Percentiles rank a stretch among this genome's conserved stretches.
Conservation (phyloP, 306 rosid species). For the Ammopiptanthus mongolicus region DNA sequence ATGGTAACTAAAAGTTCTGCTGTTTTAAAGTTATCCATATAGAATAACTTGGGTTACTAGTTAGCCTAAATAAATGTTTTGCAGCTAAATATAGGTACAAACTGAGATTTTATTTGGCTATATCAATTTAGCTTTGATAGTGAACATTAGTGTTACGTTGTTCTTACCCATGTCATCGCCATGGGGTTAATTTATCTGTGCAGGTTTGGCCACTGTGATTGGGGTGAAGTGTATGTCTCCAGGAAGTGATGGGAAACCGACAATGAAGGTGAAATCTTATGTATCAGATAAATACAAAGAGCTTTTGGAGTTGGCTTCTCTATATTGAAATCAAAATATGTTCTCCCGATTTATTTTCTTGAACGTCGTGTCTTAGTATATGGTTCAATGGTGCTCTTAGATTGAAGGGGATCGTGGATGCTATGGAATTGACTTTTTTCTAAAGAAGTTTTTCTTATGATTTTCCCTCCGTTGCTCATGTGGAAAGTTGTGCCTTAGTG, state of each 20-base stretch:
- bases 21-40: neutral
- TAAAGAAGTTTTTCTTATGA: no score
- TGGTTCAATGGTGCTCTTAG: neutral
- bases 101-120: neutral
- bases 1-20: neutral
- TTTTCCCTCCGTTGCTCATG: neutral
- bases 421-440: neutral
- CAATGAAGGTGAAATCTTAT: constrained; percentile 58
- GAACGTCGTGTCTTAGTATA: neutral
- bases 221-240: constrained; percentile 78
- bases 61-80: neutral
- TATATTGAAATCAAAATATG: constrained; percentile 30
- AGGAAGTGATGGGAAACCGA: constrained; percentile 42
- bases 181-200: constrained; percentile 2
- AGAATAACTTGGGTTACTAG: neutral
- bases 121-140: neutral
- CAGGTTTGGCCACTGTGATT: constrained; percentile 79
- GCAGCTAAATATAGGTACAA: neutral
- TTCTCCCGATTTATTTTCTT: neutral
- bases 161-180: neutral
- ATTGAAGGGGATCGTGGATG: neutral
- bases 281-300: constrained; percentile 53
- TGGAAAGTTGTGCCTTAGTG: neutral
- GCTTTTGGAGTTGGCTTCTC: constrained; percentile 64
- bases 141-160: neutral